Percentiles rank a stretch among this genome's conserved stretches.
Evolutionary conservation across 192 early-diverging fungal species (phyloP).

Genomic region (Backusella tuberculispora): DNA sequence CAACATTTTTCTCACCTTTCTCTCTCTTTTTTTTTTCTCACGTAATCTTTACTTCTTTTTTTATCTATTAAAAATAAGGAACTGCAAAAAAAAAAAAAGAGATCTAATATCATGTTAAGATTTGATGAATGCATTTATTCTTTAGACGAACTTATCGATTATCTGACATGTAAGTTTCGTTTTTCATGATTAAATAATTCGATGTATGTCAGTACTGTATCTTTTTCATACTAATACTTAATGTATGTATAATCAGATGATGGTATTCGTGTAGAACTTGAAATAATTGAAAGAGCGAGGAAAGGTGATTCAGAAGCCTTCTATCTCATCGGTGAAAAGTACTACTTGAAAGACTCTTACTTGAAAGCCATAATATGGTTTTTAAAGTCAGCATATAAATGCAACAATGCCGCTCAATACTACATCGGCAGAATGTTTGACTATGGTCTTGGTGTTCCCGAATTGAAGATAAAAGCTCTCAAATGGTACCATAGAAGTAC

Average conservation of each 20-base stretch:
- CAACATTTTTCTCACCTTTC: no score
- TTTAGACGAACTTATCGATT: background rate
- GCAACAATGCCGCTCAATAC: background rate
- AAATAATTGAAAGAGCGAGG: background rate
- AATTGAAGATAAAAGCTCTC: background rate
- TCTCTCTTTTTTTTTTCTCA: background rate
- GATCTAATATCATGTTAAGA: background rate
- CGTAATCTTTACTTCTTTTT: background rate
- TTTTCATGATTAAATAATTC: background rate
- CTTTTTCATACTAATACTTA: background rate
- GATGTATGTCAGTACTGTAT: background rate
- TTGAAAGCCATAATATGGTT: conserved; percentile 11
- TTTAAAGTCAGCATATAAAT: background rate
- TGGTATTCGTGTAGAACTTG: background rate
- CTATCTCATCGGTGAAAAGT: background rate
- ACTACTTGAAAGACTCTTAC: conserved; percentile 9
- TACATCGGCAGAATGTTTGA: conserved; percentile 9
- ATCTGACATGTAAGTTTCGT: background rate
- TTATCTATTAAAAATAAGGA: background rate
- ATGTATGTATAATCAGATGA: background rate
- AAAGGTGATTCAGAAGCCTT: background rate
- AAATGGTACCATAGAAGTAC: conserved; percentile 1
- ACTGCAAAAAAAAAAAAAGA: background rate
- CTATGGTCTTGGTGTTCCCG: background rate
- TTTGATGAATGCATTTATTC: background rate